phyloP scores from a whole-genome alignment of 2,329 filamentous ascomycete genomes.

The Trichothecium sympodiale region DNA sequence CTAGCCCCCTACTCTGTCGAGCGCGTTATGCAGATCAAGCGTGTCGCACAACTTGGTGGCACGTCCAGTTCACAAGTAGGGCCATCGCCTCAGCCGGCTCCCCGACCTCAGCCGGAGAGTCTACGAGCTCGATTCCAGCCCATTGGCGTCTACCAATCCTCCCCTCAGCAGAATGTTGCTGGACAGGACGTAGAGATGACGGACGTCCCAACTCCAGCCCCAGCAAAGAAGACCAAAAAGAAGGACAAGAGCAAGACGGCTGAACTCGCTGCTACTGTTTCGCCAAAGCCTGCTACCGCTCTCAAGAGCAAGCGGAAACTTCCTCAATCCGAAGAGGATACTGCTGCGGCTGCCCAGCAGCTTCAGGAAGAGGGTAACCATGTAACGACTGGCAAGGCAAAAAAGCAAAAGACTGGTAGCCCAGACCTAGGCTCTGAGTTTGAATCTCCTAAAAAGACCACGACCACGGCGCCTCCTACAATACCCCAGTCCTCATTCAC shows the following conservation, averaged over 20 bases:
- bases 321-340: conserved; percentile 24
- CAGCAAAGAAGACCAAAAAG: conserved; percentile 10
- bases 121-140: conserved; percentile 58
- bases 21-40: conserved; percentile 54
- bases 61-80: conserved; percentile 22
- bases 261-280: conserved; percentile 4
- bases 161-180: conserved; percentile 15
- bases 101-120: conserved; percentile 55
- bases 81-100: conserved; percentile 35
- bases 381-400: conserved; percentile 26
- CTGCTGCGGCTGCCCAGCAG: conserved; percentile 21
- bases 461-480: conserved; percentile 19
- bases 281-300: not conserved
- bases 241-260: conserved; percentile 12
- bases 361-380: conserved; percentile 20
- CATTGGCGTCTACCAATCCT: conserved; percentile 38
- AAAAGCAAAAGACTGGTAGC: conserved; percentile 27
- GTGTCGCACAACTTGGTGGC: conserved; percentile 45
- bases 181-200: conserved; percentile 27
- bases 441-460: conserved; percentile 5
- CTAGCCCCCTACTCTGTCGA: conserved; percentile 32
- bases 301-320: conserved; percentile 23
- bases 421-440: conserved; percentile 22
- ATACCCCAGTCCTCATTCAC: conserved; percentile 13
- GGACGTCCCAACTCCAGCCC: conserved; percentile 10